A percentile compares a stretch with the other conserved stretches of the same genome.
These are phyloP conservation scores for Podaxis sp. DNA, from an alignment of 768 basidiomycete genomes.

Conservation along the genomic window DNA sequence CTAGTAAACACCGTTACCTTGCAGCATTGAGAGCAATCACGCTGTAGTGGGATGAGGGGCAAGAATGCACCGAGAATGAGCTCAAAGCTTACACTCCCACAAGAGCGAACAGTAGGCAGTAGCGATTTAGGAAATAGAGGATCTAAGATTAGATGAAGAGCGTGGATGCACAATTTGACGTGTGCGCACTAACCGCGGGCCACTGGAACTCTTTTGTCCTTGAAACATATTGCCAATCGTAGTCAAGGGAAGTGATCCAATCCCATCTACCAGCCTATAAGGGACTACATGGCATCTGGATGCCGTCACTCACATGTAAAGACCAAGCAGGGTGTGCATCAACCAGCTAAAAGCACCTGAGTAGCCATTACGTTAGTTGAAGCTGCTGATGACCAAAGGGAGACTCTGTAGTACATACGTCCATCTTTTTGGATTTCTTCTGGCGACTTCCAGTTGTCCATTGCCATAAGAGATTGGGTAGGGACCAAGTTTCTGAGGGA, in stretches of 20 bases:
- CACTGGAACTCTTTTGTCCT: constrained; percentile 59
- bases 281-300: neutral
- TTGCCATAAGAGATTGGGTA: constrained; percentile 22
- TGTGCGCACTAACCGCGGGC: constrained; percentile 51
- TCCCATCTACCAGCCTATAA: constrained; percentile 52
- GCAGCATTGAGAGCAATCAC: constrained; percentile 58
- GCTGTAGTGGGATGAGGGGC: constrained; percentile 28
- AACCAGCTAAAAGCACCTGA: constrained; percentile 50
- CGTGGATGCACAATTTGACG: neutral
- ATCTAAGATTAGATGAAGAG: constrained; percentile 32
- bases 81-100: constrained; percentile 61
- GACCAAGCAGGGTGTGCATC: constrained; percentile 57
- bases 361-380: neutral
- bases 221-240: constrained; percentile 62
- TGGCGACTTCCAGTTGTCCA: constrained; percentile 59
- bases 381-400: neutral
- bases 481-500: constrained; percentile 5
- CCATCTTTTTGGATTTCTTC: constrained; percentile 46
- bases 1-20: constrained; percentile 28
- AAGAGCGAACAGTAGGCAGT: constrained; percentile 60
- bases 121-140: constrained; percentile 71
- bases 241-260: constrained; percentile 57
- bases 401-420: constrained; percentile 28
- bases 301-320: constrained; percentile 50
- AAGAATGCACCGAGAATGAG: neutral